Evolutionary conservation across 1,284 basidiomycete genomes (phyloP), one percentile per base, ranked within the genome.

Genomic region (Tylopilus orsonianus): DNA sequence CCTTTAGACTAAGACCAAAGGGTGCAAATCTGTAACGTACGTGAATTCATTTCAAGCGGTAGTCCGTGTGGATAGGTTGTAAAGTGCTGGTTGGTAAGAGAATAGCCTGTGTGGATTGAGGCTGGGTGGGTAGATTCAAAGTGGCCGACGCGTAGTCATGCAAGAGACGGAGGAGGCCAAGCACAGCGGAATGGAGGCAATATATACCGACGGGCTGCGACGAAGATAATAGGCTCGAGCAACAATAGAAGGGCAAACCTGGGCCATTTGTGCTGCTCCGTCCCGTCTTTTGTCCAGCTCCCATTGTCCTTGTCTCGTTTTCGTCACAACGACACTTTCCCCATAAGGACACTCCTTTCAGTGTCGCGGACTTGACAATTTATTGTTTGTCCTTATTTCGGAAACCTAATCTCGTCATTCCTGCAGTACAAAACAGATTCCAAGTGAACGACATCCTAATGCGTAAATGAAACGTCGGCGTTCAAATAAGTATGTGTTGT

Each of bases 251-350:
- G 38, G 23, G 27, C 16, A 36, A 37, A 20, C 29, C 44, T 41
- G 38, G 33, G 27, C 26, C 52, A 53, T n/a, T 52, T 48, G 41
- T 39, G 24, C 12, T n/a, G 20, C 19, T 40, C 24, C 19, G 33
- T n/a, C 18, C n/a, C n/a, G 33, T n/a, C 48, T 67, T 66, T 64
- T 68, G 64, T 48, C 12, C 24, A 5, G n/a, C 4, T 26, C 19
- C 18, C 64, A 61, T 64, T 65, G 65, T 64, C 43, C 34, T 54
- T 55, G 50, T 65, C 36, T 50, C 35, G 34, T n/a, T 41, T 48
- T 62, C 50, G 46, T 35, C 41, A 32, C n/a, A 49, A 65, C 59
- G 68, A 65, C 50, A 45, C 41, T 42, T 43, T n/a, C 66, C 49
- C 50, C 19, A 39, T 57, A 52, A 37, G 2, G 57, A 20, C n/a